phyloP scores from a whole-genome alignment of 179 eudicot species.

The Heliamphora ciliata region DNA sequence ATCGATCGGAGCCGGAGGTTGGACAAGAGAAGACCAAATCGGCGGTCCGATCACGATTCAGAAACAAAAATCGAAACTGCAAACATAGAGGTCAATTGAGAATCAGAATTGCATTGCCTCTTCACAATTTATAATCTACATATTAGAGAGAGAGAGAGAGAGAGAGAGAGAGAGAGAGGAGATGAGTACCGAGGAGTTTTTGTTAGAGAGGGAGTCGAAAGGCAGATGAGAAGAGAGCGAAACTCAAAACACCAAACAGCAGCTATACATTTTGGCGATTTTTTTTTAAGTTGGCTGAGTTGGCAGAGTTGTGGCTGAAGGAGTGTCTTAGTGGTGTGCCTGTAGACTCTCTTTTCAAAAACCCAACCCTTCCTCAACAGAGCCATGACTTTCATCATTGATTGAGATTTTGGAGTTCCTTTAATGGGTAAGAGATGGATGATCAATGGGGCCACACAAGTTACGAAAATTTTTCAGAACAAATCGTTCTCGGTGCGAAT shows the following conservation, averaged over 20 bases:
- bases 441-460: too few species aligned
- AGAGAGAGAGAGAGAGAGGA: not conserved
- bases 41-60: slow-evolving; percentile 2
- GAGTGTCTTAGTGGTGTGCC: too few species aligned
- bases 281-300: too few species aligned
- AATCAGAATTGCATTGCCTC: not conserved
- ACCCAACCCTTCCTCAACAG: too few species aligned
- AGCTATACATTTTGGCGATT: too few species aligned
- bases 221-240: slow-evolving; percentile 14
- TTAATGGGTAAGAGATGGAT: too few species aligned
- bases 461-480: too few species aligned
- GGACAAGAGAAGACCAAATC: not conserved
- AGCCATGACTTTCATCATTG: too few species aligned
- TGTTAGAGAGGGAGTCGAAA: slow-evolving; percentile 11
- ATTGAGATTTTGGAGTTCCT: too few species aligned
- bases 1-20: not conserved
- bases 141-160: not conserved
- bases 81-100: not conserved
- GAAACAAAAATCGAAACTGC: not conserved
- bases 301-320: too few species aligned
- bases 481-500: too few species aligned
- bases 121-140: not conserved
- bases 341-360: too few species aligned
- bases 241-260: not conserved
- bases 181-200: slow-evolving; percentile 11